A percentile compares a stretch with the other conserved stretches of the same genome.
These are phyloP conservation scores for Ceratonia siliqua DNA, from an alignment of 306 rosid genomes.

Conservation along the genomic window DNA sequence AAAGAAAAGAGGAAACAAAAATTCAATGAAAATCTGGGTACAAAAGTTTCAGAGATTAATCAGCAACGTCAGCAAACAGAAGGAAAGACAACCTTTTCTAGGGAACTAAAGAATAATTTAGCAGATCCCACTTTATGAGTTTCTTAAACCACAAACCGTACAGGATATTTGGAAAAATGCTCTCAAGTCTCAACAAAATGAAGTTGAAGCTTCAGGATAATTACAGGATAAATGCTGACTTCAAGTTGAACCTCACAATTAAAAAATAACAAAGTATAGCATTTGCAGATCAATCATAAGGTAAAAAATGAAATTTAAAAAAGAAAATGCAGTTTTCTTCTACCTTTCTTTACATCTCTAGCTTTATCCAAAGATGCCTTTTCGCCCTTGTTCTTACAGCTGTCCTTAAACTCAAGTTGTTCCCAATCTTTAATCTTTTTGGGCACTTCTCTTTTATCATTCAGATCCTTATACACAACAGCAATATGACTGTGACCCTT, in stretches of 20 bases:
- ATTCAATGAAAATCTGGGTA: conserved; percentile 1
- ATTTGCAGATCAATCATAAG: neutral
- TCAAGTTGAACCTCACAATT: neutral
- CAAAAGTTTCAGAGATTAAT: conserved; percentile 19
- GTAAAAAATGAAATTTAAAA: neutral
- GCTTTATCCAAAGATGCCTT: conserved; percentile 55
- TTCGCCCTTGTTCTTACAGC: conserved; percentile 47
- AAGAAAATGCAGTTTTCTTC: neutral
- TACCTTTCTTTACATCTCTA: conserved; percentile 37
- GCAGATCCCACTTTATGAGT: neutral
- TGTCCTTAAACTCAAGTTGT: conserved; percentile 47
- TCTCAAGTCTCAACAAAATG: neutral
- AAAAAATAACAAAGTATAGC: neutral
- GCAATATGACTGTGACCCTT: conserved; percentile 99
- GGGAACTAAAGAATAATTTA: conserved; percentile 13
- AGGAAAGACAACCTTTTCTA: neutral
- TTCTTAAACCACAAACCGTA: neutral
- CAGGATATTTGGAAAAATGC: neutral
- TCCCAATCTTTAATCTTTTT: conserved; percentile 49
- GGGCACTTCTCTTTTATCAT: conserved; percentile 52
- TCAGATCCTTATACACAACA: conserved; percentile 77
- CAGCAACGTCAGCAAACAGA: conserved; percentile 2
- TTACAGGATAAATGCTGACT: neutral
- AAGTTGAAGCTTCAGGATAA: conserved; percentile 2
- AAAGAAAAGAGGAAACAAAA: neutral